Evolutionary conservation across 2,329 filamentous ascomycete genomes (phyloP), one percentile per base, ranked within the genome.

Genomic region (Ophiostoma quercus): DNA sequence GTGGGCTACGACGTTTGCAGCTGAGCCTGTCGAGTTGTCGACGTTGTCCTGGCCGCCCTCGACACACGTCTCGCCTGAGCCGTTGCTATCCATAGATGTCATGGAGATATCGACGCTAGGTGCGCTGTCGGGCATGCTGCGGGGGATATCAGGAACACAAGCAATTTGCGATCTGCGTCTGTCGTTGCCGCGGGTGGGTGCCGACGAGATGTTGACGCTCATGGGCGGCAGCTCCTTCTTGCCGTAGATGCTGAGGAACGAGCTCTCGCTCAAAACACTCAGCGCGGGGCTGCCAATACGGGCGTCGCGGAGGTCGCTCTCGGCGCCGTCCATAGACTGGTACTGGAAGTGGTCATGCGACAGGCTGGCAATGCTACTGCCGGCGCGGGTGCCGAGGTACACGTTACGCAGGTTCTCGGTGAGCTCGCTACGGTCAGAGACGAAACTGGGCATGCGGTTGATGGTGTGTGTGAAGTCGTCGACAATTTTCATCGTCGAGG

Each of bases 201-300:
- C 39, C 5, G 65, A 43, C 19, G 37, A 41, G 2, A 66, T 66
- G 65, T 66, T 66, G 65, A 66, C n/a, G 39, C 65, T 47, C 65
- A 66, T 66, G 3, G 65, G 65, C 65, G 65, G 66, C 3, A 51
- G 5, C 34, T 73, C 68, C 72, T 82, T 83, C 32, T 80, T 77
- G 2, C 87, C 88, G 69, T 90, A 90, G 0, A 90, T 80, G 73
- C 88, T 90, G 29, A 85, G 74, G 74, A 90, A 90, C 0, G 88
- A 90, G 75, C 87, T 90, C 76, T 90, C 87, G 73, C 88, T 90
- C 72, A 90, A 77, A 14, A 90, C 81, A 73, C 88, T 90, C 67
- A 90, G 78, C 43, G 83, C 84, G 3, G 88, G 88, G 73, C 87
- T 90, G 37, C 80, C 80, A 71, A 85, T 75, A 68, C 80, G 81